A percentile compares a stretch with the other conserved stretches of the same genome.
Evolutionary conservation across 306 rosid genomes (phyloP).

Genomic region (Mucuna pruriens): DNA sequence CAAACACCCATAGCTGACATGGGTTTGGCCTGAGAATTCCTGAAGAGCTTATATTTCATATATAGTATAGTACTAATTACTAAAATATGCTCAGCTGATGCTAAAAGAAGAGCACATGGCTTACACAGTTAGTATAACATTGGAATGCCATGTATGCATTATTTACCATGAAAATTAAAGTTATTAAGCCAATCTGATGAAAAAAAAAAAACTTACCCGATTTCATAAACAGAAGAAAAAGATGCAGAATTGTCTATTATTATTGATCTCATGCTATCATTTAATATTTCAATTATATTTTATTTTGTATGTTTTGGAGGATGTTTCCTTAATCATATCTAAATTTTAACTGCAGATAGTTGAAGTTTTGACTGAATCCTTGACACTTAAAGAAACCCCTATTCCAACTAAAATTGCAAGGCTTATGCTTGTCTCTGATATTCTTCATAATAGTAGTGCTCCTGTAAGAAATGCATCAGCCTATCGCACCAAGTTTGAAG

Average conservation of each 20-base stretch:
- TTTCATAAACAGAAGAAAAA: neutral
- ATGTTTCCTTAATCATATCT: conserved; percentile 10
- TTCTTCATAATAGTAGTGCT: conserved; percentile 99
- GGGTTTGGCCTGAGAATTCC: neutral
- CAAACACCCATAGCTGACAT: neutral
- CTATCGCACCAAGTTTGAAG: conserved; percentile 98
- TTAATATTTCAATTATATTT: conserved; percentile 21
- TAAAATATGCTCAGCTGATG: neutral
- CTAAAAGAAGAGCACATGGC: neutral
- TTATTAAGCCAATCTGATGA: neutral
- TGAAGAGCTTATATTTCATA: neutral
- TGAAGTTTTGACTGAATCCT: conserved; percentile 95
- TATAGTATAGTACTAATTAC: neutral
- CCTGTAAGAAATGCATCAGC: conserved; percentile 99
- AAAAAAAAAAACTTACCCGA: neutral
- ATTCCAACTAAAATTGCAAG: conserved; percentile 99
- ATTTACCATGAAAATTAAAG: conserved; percentile 6
- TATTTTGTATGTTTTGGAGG: conserved; percentile 13
- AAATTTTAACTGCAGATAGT: conserved; percentile 73
- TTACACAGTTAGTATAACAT: neutral
- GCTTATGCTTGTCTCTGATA: conserved; percentile 98
- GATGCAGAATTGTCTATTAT: conserved; percentile 2
- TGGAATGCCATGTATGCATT: conserved; percentile 31
- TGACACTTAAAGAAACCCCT: conserved; percentile 97
- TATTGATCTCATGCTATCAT: conserved; percentile 13